Evolutionary conservation across 345 rosid species (phyloP), one percentile per base, ranked within the genome.

Genomic region (Populus pruinosa): DNA sequence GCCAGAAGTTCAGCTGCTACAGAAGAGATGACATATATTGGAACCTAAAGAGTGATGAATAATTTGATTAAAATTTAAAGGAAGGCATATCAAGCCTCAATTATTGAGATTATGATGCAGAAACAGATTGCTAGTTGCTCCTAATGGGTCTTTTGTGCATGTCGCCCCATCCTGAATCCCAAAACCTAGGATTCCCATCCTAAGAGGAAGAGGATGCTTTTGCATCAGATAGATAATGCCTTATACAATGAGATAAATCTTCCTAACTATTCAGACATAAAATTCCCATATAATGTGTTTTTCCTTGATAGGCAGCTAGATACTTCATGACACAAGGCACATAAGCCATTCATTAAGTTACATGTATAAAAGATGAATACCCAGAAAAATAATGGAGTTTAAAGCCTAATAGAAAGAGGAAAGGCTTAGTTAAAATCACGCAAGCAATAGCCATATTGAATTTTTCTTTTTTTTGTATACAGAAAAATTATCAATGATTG

Each of bases 1-100:
- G 94, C 90, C 87, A 95, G 78, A 73, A 93, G 79, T 84, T 95
- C 97, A 86, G 86, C 90, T 36, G 94, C 99, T 63, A 88, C 78
- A 47, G 91, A 88, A 81, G 97, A 95, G 82, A 95, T 83, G 39
- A 93, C 70, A 81, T 86, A 88, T 41, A 95, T 83, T 55, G 99
- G 98, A 82, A 93, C 93, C 99, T 95, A 84, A 56, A 76, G 6
- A 43, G 73, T 8, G 53, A 76, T 35, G 71, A 55, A 69, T 41
- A 38, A 56, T 50, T 23, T 71, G 71, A 68, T 53, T 44, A 65
- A 69, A 55, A 29, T 39, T 73, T 36, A 13, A 47, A 71, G 33
- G 47, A 63, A 21, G 36, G 16, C 23, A 35, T 65, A 25, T 41
- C 10, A 29, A 12, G 47, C 67, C 29, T n/a, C 13, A 1, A 33